Evolutionary conservation across 805 yeast species (phyloP).

Genomic region (Myxozyma melibiosi): DNA sequence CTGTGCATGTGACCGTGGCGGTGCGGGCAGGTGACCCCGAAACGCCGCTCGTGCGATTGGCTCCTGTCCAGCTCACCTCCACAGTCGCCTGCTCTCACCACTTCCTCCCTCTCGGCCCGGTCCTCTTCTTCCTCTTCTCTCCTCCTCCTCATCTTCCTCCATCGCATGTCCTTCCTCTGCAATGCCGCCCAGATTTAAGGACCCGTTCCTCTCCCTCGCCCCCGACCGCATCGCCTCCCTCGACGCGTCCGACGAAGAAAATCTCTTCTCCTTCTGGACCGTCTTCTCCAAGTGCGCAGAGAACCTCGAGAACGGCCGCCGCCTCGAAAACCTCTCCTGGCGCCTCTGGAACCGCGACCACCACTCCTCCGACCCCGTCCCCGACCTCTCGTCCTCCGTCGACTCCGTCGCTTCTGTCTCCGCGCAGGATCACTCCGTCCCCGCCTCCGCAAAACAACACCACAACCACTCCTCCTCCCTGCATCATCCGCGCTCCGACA

Average conservation of each 20-base stretch:
- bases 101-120: not conserved
- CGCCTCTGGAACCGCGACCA: constrained; percentile 43
- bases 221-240: constrained; percentile 30
- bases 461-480: too few relatives aligned
- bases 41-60: constrained; percentile 17
- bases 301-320: constrained; percentile 43
- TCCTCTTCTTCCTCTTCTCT: not conserved
- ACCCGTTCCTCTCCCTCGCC: constrained; percentile 34
- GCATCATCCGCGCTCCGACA: constrained; percentile 4
- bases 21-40: constrained; percentile 16
- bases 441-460: constrained; percentile 1
- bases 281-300: constrained; percentile 44
- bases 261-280: constrained; percentile 40
- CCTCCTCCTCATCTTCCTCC: not conserved
- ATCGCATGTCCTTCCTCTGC: not conserved
- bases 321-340: constrained; percentile 47
- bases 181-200: constrained; percentile 22
- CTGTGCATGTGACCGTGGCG: constrained; percentile 13
- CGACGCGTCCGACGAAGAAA: constrained; percentile 38
- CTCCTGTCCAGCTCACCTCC: not conserved
- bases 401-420: constrained; percentile 7
- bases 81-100: not conserved
- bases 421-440: not conserved
- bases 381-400: constrained; percentile 9
- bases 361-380: not conserved